Evolutionary conservation across 352 stramenopile species (phyloP).

Genomic region (Phytopythium vexans): DNA sequence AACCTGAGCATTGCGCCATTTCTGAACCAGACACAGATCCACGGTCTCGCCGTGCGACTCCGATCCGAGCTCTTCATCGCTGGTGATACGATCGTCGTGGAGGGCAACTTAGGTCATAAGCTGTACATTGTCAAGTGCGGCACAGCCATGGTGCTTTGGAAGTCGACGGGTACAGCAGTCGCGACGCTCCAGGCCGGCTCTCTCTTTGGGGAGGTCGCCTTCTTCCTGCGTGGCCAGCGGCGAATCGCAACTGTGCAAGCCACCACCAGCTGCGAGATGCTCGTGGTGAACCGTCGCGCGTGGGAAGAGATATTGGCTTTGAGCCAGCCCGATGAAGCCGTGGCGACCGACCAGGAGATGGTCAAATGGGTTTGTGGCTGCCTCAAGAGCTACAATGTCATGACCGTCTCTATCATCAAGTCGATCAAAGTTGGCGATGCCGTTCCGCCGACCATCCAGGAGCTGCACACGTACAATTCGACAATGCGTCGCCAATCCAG

Average conservation of each 20-base stretch:
- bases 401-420: conserved; percentile 72
- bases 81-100: conserved; percentile 64
- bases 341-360: conserved; percentile 32
- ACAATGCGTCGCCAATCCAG: conserved; percentile 1
- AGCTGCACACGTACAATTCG: conserved; percentile 18
- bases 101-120: conserved; percentile 64
- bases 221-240: conserved; percentile 57
- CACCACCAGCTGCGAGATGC: conserved; percentile 55
- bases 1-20: conserved; percentile 54
- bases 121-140: conserved; percentile 72
- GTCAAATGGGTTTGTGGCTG: conserved; percentile 58
- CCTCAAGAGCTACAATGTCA: conserved; percentile 67
- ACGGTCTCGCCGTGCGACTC: conserved; percentile 54
- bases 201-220: conserved; percentile 75
- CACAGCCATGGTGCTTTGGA: conserved; percentile 63
- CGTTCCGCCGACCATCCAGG: conserved; percentile 35
- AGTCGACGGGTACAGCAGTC: conserved; percentile 57
- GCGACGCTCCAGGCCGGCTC: conserved; percentile 48
- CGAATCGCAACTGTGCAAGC: conserved; percentile 67
- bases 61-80: conserved; percentile 71
- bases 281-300: conserved; percentile 43
- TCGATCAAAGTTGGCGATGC: conserved; percentile 44
- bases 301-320: conserved; percentile 51
- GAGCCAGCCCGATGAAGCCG: conserved; percentile 35
- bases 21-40: conserved; percentile 48